These are phyloP conservation scores for Tolypocladium tropicale DNA, from an alignment of 2,329 filamentous ascomycete species.

Conservation along the genomic window DNA sequence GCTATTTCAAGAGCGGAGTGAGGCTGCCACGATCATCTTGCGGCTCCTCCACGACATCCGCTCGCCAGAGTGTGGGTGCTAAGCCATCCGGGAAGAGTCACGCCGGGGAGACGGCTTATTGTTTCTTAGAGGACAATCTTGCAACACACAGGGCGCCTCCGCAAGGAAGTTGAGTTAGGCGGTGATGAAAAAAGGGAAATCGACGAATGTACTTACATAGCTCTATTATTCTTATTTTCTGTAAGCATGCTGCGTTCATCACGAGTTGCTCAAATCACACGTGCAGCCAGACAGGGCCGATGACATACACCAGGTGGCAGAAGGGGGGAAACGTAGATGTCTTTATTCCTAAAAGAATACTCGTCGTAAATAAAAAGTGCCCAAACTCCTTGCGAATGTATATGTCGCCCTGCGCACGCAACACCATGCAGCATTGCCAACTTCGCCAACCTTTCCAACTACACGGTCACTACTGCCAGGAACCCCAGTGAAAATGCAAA, in stretches of 20 bases:
- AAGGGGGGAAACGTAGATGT: background rate
- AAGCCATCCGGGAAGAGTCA: background rate
- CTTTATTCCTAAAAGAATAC: background rate
- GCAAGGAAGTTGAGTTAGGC: no score
- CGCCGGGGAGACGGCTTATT: background rate
- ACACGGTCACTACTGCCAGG: background rate
- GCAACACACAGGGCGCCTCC: no score
- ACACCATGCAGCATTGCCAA: background rate
- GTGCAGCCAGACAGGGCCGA: background rate
- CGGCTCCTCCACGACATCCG: background rate
- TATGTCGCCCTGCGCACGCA: background rate
- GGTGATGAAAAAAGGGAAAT: no score
- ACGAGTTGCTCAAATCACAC: background rate
- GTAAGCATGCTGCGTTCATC: no score
- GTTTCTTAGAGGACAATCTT: background rate
- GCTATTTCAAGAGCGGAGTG: background rate
- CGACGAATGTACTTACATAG: no score
- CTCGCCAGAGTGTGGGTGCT: background rate
- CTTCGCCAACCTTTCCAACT: background rate
- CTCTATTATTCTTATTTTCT: no score
- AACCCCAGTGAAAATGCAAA: constrained; percentile 4
- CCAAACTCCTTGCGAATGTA: constrained; percentile 1
- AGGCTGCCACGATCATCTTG: background rate
- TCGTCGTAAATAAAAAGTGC: background rate
- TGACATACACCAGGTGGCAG: background rate